Evolutionary conservation across 176 grass and related monocot species (phyloP).

Genomic region (Musa schizocarpa): DNA sequence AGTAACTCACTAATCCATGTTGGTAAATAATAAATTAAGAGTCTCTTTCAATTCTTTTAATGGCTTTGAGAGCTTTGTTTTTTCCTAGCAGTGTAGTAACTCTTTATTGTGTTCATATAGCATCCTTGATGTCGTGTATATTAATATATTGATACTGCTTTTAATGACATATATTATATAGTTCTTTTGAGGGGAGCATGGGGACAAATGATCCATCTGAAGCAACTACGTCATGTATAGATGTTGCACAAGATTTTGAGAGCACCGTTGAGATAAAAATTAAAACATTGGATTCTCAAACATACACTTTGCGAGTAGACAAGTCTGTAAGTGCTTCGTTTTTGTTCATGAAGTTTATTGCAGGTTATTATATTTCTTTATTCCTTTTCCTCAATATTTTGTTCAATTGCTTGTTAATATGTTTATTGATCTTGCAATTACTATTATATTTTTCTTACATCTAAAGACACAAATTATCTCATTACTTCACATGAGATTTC

Average conservation of each 20-base stretch:
- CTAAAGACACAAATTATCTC: not conserved
- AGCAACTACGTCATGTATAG: slow-evolving; percentile 33
- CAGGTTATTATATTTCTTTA: not conserved
- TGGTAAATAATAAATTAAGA: too few relatives aligned
- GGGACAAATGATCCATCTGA: slow-evolving; percentile 33
- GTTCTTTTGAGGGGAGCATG: slow-evolving; percentile 32
- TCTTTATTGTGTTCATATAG: not conserved
- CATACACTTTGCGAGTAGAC: slow-evolving; percentile 78
- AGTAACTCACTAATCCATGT: too few relatives aligned
- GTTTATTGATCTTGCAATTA: not conserved
- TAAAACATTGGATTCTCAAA: slow-evolving; percentile 97
- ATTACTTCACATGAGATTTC: not conserved
- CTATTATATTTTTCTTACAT: not conserved
- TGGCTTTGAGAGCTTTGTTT: too few relatives aligned
- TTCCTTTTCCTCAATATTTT: not conserved
- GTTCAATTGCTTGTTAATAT: not conserved
- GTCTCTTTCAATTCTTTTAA: not conserved
- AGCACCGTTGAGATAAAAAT: slow-evolving; percentile 89
- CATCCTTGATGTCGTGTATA: not conserved
- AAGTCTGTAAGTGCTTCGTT: slow-evolving; percentile 63
- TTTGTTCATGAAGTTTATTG: not conserved
- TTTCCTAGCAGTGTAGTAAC: too few relatives aligned
- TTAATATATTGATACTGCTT: not conserved
- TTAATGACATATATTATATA: not conserved
- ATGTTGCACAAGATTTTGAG: slow-evolving; percentile 28